Conservation (phyloP, 345 rosid genomes). For the Cardamine resedifolia region DNA sequence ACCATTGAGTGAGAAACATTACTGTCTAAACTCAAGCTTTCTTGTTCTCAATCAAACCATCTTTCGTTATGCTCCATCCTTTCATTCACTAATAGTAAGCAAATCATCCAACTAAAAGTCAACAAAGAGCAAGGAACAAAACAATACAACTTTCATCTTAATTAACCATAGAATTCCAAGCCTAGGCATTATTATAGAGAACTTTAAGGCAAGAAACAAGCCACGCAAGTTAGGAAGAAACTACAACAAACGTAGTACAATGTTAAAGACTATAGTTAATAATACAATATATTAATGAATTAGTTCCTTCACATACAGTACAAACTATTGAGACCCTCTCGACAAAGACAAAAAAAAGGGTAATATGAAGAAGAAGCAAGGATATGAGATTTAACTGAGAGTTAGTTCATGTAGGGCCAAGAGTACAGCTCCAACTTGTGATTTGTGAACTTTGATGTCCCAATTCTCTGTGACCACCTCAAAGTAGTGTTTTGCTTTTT, state of each 20-base stretch:
- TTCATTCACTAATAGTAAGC: neutral
- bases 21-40: neutral
- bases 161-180: constrained; percentile 20
- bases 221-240: constrained; percentile 27
- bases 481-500: neutral
- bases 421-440: constrained; percentile 17
- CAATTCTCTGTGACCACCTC: constrained; percentile 7
- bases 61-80: neutral
- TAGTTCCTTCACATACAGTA: constrained; percentile 21
- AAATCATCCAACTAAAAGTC: constrained; percentile 23
- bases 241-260: constrained; percentile 25
- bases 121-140: constrained; percentile 16
- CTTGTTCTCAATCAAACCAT: constrained; percentile 2
- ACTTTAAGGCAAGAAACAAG: constrained; percentile 20
- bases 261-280: constrained; percentile 21
- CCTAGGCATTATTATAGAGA: constrained; percentile 13
- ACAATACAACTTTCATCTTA: constrained; percentile 2
- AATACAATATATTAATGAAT: constrained; percentile 5
- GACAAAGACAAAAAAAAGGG: neutral
- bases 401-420: constrained; percentile 26
- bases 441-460: constrained; percentile 6
- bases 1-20: neutral
- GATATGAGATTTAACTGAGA: constrained; percentile 14
- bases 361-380: neutral
- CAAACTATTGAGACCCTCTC: constrained; percentile 10